These are phyloP conservation scores for Penstemon newberryi DNA, from an alignment of 257 asterid genomes.

Conservation along the genomic window DNA sequence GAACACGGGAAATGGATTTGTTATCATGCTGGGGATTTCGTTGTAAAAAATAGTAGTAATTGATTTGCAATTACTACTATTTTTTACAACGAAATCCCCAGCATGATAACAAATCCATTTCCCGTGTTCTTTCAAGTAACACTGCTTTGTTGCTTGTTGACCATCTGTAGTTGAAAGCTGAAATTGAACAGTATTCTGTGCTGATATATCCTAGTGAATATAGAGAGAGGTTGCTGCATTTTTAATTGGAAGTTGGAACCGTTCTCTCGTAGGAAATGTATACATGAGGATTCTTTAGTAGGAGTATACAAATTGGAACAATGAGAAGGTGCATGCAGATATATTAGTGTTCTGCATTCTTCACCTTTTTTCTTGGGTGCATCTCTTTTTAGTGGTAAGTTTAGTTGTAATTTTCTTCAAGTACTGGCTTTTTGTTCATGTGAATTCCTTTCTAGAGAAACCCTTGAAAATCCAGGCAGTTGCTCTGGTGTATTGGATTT, in stretches of 20 bases:
- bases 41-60: slow-evolving; percentile 30
- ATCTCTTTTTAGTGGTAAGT: too few relatives aligned
- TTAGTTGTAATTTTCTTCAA: too few relatives aligned
- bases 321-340: too few relatives aligned
- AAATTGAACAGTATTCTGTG: slow-evolving; percentile 78
- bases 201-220: slow-evolving; percentile 56
- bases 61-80: too few relatives aligned
- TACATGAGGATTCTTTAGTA: too few relatives aligned
- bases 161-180: slow-evolving; percentile 78
- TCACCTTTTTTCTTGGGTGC: too few relatives aligned
- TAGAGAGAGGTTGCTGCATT: slow-evolving; percentile 61
- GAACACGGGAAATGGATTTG: slow-evolving; percentile 75
- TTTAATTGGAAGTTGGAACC: slow-evolving; percentile 40
- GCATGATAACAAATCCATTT: slow-evolving; percentile 69
- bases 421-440: too few relatives aligned
- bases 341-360: too few relatives aligned
- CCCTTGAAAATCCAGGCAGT: too few relatives aligned
- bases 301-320: too few relatives aligned
- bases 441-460: too few relatives aligned
- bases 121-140: slow-evolving; percentile 75
- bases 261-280: slow-evolving; percentile 21
- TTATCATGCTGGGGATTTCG: slow-evolving; percentile 75
- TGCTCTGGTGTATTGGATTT: too few relatives aligned
- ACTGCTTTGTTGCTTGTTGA: slow-evolving; percentile 70
- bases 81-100: slow-evolving; percentile 64